Conservation (phyloP, 2,329 filamentous ascomycete species). For the Fusarium xyrophilum region DNA sequence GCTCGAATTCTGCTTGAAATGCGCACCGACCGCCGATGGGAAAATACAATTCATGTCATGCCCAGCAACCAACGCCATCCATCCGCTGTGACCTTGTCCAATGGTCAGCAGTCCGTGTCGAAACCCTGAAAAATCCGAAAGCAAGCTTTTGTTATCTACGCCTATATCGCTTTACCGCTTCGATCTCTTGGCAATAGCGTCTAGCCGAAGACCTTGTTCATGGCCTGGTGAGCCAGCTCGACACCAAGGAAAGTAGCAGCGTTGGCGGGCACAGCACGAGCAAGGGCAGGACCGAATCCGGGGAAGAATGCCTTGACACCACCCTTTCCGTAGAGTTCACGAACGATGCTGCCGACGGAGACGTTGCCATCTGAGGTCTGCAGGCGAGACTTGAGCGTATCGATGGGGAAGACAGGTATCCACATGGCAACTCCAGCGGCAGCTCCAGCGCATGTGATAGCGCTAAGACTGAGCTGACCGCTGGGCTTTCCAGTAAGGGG, state of each 20-base stretch:
- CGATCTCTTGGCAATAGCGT: background rate
- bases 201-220: slow-evolving; percentile 74
- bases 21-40: background rate
- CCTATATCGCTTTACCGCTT: background rate
- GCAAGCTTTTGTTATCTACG: slow-evolving; percentile 17
- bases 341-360: slow-evolving; percentile 79
- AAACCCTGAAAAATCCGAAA: slow-evolving; percentile 8
- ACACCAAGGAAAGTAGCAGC: slow-evolving; percentile 92
- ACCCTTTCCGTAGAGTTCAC: slow-evolving; percentile 81
- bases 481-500: slow-evolving; percentile 72
- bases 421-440: slow-evolving; percentile 97
- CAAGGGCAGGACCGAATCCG: slow-evolving; percentile 89
- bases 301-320: slow-evolving; percentile 96
- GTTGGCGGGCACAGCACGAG: slow-evolving; percentile 93
- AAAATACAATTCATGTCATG: slow-evolving; percentile 23
- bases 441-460: slow-evolving; percentile 85
- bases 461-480: slow-evolving; percentile 80
- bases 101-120: background rate
- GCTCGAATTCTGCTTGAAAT: slow-evolving; percentile 20
- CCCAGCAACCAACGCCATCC: slow-evolving; percentile 28
- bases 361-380: slow-evolving; percentile 90
- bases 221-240: slow-evolving; percentile 81
- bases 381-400: slow-evolving; percentile 92
- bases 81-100: slow-evolving; percentile 7
- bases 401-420: slow-evolving; percentile 97